phyloP scores from a whole-genome alignment of 2,329 filamentous ascomycete genomes.

The Apiospora arundinis region DNA sequence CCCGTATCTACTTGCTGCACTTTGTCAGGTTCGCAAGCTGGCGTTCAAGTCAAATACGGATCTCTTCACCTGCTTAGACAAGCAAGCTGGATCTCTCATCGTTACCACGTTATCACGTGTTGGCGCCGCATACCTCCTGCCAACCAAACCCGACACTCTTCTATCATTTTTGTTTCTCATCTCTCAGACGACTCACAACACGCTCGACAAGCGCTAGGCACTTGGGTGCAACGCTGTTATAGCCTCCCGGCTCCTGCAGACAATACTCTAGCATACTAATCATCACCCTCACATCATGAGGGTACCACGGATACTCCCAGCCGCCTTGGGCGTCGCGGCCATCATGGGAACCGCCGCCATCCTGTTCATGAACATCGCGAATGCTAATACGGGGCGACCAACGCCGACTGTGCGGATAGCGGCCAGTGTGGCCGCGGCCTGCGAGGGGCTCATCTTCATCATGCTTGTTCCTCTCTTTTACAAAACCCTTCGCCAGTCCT shows the following conservation, averaged over 20 bases:
- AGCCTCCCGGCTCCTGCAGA: constrained; percentile 12
- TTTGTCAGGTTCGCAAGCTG: not conserved
- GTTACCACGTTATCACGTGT: not conserved
- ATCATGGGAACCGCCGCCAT: constrained; percentile 47
- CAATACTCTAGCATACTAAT: not conserved
- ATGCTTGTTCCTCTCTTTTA: constrained; percentile 42
- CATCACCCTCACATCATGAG: constrained; percentile 38
- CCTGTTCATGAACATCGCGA: constrained; percentile 47
- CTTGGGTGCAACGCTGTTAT: not conserved
- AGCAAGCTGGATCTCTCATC: constrained; percentile 9
- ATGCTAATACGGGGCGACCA: constrained; percentile 43
- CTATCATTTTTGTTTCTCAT: not conserved
- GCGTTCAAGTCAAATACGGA: not conserved
- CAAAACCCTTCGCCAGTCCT: constrained; percentile 37
- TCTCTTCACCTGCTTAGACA: not conserved
- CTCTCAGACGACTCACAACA: constrained; percentile 3
- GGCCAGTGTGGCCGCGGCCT: constrained; percentile 45
- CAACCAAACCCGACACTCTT: constrained; percentile 4
- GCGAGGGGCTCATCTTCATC: constrained; percentile 46
- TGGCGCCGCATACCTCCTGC: not conserved
- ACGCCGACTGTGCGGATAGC: constrained; percentile 41
- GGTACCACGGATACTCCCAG: constrained; percentile 42
- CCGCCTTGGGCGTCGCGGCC: constrained; percentile 45
- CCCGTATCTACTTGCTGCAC: not conserved
- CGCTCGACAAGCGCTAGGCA: not conserved